phyloP scores from a whole-genome alignment of 1,284 basidiomycete species.

The Wallemia hederae region DNA sequence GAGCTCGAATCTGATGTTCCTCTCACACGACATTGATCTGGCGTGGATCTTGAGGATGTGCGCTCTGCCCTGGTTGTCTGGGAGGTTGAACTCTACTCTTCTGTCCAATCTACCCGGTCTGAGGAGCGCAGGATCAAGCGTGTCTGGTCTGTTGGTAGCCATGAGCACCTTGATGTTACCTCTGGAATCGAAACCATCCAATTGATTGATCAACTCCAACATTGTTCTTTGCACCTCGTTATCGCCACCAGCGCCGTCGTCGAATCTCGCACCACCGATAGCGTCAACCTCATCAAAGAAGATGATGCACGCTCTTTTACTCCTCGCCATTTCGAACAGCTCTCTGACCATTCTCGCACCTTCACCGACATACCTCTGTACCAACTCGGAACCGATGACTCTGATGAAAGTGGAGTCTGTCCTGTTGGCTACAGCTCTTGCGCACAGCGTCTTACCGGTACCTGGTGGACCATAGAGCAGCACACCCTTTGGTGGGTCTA shows the following conservation, averaged over 20 bases:
- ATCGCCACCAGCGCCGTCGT: constrained; percentile 94
- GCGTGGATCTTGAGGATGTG: constrained; percentile 95
- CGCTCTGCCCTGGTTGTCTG: constrained; percentile 83
- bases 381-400: constrained; percentile 92
- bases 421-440: constrained; percentile 89
- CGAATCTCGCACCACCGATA: constrained; percentile 93
- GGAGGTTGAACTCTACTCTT: constrained; percentile 79
- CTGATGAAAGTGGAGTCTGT: constrained; percentile 98
- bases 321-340: constrained; percentile 94
- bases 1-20: constrained; percentile 89
- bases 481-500: constrained; percentile 96
- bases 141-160: constrained; percentile 97
- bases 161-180: constrained; percentile 99
- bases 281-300: constrained; percentile 98
- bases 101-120: constrained; percentile 89
- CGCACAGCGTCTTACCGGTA: constrained; percentile 94
- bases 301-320: constrained; percentile 98
- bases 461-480: constrained; percentile 88
- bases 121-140: constrained; percentile 81
- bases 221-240: constrained; percentile 99
- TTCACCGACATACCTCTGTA: constrained; percentile 98
- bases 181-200: constrained; percentile 92
- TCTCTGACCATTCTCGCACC: constrained; percentile 97
- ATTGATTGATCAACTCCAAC: constrained; percentile 94
- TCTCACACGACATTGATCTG: constrained; percentile 86